Evolutionary conservation across 106 monocot species (phyloP).

Genomic region (Apostasia ramifera): DNA sequence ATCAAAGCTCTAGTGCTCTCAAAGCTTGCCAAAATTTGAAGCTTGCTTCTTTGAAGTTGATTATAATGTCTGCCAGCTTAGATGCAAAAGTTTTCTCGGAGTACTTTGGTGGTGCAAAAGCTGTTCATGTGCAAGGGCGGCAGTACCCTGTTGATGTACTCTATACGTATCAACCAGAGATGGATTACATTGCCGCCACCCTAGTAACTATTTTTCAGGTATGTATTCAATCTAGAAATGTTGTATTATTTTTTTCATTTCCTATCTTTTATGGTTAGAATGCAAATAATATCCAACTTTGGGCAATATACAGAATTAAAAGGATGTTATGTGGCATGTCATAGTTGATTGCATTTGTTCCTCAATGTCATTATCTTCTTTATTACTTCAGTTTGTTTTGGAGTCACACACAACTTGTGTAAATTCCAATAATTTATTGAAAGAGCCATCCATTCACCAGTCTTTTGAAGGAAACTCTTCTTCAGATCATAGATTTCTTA

Average conservation of each 20-base stretch:
- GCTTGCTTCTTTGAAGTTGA: slow-evolving; percentile 66
- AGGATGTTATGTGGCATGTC: no score
- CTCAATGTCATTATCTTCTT: no score
- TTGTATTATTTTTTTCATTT: not conserved
- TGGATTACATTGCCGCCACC: slow-evolving; percentile 79
- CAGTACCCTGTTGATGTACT: slow-evolving; percentile 81
- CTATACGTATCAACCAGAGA: slow-evolving; percentile 75
- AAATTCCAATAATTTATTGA: no score
- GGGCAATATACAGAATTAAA: no score
- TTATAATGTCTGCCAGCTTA: slow-evolving; percentile 98
- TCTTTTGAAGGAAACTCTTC: no score
- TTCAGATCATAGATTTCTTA: no score
- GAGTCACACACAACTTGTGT: no score
- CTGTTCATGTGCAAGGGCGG: slow-evolving; percentile 83
- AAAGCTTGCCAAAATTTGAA: slow-evolving; percentile 34
- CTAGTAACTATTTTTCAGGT: slow-evolving; percentile 92
- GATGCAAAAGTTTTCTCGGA: slow-evolving; percentile 86
- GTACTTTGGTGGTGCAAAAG: slow-evolving; percentile 85
- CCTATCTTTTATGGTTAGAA: not conserved
- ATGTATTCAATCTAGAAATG: not conserved
- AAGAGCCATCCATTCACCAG: no score
- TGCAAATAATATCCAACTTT: no score
- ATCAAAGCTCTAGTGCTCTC: slow-evolving; percentile 10
- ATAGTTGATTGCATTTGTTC: no score
- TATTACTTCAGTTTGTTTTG: no score